These are phyloP conservation scores for Tetrahymena thermophila DNA, from an alignment of 73 alveolate species.

Conservation along the genomic window DNA sequence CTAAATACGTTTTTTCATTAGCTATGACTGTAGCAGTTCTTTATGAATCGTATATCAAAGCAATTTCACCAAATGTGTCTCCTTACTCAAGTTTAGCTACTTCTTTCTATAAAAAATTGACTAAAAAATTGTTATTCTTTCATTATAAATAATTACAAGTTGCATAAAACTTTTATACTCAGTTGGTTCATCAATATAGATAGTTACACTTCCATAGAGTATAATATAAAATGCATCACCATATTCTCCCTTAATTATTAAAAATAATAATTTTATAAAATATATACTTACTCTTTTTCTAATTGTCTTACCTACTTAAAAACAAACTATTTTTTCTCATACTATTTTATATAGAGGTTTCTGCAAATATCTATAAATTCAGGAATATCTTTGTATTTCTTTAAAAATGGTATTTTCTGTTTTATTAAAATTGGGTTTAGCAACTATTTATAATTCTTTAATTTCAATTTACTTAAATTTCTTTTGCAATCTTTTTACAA, in stretches of 20 bases:
- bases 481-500: background rate
- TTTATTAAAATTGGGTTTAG: background rate
- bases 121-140: background rate
- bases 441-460: background rate
- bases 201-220: constrained; percentile 41
- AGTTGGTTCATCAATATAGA: constrained; percentile 43
- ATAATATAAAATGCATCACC: constrained; percentile 47
- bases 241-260: constrained; percentile 18
- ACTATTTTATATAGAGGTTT: constrained; percentile 27
- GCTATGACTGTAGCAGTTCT: background rate
- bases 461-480: background rate
- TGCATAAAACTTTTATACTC: constrained; percentile 41
- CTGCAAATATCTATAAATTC: constrained; percentile 42
- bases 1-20: background rate
- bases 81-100: constrained; percentile 5
- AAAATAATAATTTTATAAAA: background rate
- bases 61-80: constrained; percentile 6
- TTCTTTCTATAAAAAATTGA: background rate
- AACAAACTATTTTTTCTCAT: constrained; percentile 15
- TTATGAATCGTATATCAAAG: background rate
- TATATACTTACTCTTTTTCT: background rate
- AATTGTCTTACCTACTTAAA: background rate
- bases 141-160: background rate
- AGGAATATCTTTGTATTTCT: constrained; percentile 17
- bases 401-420: constrained; percentile 26